Base-by-base conservation (phyloP, 352 stramenopile genomes). In the Phytopythium cucurbitacearum region DNA sequence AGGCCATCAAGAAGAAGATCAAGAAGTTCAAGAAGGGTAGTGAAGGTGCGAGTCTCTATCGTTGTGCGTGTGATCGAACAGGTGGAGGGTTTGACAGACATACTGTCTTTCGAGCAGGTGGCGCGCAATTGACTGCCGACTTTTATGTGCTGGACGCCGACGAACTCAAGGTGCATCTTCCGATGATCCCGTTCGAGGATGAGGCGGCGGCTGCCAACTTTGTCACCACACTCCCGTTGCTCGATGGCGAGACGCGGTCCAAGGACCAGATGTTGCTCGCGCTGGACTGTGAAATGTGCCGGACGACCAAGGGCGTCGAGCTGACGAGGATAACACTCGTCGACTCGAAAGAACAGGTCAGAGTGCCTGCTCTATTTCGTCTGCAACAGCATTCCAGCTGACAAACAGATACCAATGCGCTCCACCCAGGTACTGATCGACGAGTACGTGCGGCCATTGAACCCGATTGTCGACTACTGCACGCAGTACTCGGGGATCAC, bases 281-380 rank as follows among this genome's bases (percentile, higher is more conserved):
- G 28, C 51, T 96, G 35, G 86, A 96, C 58, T 96, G 86, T 55
- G 86, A 96, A 32, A 96, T 96, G 86, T 91, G 84, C 46, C 73
- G 72, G 15, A 94, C 82, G 10, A 95, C 86, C 13, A 92, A 91
- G 60, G 78, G 80, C n/a, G 65, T 89, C n/a, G 84, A 94, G 59
- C 69, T 94, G 10, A 75, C 81, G 11, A 77, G 84, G 1, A 48
- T 94, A 13, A 91, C 84, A 8, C 64, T 94, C 11, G 64, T 94
- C 7, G 80, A 94, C 41, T 54, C 81, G 12, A 71, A 58, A 6
- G 71, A 92, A 51, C 83, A 79, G 40, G 71, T 72, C 21, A 16
- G 49, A 13, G 13, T 16, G 46, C 7, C 9, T 53, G 12, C 5
- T 44, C 4, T 7, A 44, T 44, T 48, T 13, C 32, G 15, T 5